Conservation (phyloP, 1,284 basidiomycete genomes). For the Serendipita sp. region DNA sequence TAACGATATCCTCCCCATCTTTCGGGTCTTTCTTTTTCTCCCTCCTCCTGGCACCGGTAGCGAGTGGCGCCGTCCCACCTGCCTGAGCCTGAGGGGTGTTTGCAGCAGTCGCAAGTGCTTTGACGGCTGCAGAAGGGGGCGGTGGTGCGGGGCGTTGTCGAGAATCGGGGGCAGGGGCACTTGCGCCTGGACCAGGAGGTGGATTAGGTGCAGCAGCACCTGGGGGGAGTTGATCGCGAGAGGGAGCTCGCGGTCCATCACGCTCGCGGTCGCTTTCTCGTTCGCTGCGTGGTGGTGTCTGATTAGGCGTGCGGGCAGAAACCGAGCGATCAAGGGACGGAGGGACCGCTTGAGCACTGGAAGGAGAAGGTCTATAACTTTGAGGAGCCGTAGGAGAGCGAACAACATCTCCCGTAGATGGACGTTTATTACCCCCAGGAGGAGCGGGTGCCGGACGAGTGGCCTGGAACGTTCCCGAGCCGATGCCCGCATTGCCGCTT, state of each 20-base stretch:
- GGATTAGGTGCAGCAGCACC: neutral
- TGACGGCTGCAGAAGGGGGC: neutral
- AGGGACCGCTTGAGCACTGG: slow-evolving; percentile 14
- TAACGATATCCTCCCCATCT: slow-evolving; percentile 82
- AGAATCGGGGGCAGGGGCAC: neutral
- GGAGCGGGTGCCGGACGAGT: slow-evolving; percentile 18
- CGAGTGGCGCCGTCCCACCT: slow-evolving; percentile 7
- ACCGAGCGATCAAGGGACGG: slow-evolving; percentile 24
- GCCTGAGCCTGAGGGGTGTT: slow-evolving; percentile 12
- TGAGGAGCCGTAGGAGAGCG: slow-evolving; percentile 16
- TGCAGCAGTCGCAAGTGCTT: neutral
- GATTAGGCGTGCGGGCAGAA: slow-evolving; percentile 21
- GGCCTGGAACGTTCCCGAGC: slow-evolving; percentile 15
- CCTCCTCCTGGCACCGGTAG: slow-evolving; percentile 50
- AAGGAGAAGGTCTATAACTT: slow-evolving; percentile 8
- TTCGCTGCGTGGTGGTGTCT: slow-evolving; percentile 11
- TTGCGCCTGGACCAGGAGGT: neutral
- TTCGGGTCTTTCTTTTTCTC: slow-evolving; percentile 70
- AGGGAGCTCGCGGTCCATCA: slow-evolving; percentile 3
- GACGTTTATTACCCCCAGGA: slow-evolving; percentile 7
- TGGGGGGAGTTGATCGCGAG: slow-evolving; percentile 2
- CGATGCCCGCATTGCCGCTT: slow-evolving; percentile 10
- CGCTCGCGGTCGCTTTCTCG: slow-evolving; percentile 5
- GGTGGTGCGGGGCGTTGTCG: neutral
- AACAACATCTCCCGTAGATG: slow-evolving; percentile 10